These are phyloP conservation scores for Pythium aquatile DNA, from an alignment of 352 stramenopile genomes.

Conservation along the genomic window DNA sequence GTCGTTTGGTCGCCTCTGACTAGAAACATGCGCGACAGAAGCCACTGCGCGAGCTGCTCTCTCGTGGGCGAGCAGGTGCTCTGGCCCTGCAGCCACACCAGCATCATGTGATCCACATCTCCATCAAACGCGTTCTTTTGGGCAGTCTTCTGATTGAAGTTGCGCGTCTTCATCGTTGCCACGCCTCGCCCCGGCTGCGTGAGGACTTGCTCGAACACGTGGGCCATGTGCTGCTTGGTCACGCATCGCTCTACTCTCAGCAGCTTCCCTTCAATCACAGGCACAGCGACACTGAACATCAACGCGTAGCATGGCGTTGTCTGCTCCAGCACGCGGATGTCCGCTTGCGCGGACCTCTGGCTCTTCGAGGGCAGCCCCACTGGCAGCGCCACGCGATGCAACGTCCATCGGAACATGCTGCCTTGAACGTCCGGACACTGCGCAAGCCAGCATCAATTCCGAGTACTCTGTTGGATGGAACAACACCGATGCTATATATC, in stretches of 20 bases:
- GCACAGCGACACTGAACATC: conserved; percentile 31
- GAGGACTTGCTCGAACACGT: conserved; percentile 39
- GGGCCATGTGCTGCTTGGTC: conserved; percentile 51
- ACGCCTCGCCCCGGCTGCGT: background rate
- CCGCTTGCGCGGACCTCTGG: conserved; percentile 14
- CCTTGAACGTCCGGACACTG: background rate
- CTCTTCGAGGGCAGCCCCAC: conserved; percentile 19
- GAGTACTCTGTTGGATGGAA: background rate
- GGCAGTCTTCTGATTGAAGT: background rate
- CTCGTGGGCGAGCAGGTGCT: conserved; percentile 32
- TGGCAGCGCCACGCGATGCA: conserved; percentile 9
- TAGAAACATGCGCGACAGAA: conserved; percentile 55
- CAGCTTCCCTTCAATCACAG: background rate
- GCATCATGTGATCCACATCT: conserved; percentile 37
- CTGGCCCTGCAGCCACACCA: conserved; percentile 32
- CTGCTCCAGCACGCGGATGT: conserved; percentile 39
- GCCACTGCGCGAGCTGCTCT: conserved; percentile 52
- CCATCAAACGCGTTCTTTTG: conserved; percentile 17
- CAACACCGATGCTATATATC: background rate
- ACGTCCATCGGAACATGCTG: conserved; percentile 4
- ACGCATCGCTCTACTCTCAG: conserved; percentile 26
- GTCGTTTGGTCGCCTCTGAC: background rate
- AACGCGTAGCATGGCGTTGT: conserved; percentile 42
- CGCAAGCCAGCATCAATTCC: background rate
- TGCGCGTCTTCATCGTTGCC: background rate